Evolutionary conservation across 352 stramenopile genomes (phyloP).

Genomic region (Elongisporangium senticosum): DNA sequence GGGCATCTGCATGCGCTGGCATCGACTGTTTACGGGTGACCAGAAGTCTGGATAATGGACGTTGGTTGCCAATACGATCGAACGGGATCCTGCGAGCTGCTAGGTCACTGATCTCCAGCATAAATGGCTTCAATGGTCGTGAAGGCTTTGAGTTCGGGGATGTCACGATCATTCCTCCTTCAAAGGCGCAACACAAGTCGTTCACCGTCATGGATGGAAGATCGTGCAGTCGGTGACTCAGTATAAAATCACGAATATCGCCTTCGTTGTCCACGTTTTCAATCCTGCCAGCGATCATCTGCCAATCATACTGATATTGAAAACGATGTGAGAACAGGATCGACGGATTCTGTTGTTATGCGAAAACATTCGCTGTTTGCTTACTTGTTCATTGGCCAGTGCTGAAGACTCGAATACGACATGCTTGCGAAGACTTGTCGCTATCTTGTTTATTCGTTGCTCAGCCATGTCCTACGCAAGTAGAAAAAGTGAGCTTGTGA

Average conservation of each 20-base stretch:
- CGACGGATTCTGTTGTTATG: not conserved
- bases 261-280: slow-evolving; percentile 64
- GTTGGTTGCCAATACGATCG: slow-evolving; percentile 52
- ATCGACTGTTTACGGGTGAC: slow-evolving; percentile 15
- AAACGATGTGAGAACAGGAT: not conserved
- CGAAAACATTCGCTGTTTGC: not conserved
- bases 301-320: slow-evolving; percentile 71
- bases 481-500: not conserved
- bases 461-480: slow-evolving; percentile 67
- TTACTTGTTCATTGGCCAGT: slow-evolving; percentile 78
- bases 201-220: slow-evolving; percentile 51
- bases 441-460: slow-evolving; percentile 60
- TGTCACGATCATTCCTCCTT: slow-evolving; percentile 21
- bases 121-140: slow-evolving; percentile 36
- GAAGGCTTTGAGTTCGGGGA: slow-evolving; percentile 43
- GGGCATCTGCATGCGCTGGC: not conserved
- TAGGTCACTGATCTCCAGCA: slow-evolving; percentile 63
- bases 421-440: slow-evolving; percentile 75
- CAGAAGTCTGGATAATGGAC: slow-evolving; percentile 35
- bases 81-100: slow-evolving; percentile 57
- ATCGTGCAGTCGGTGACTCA: slow-evolving; percentile 25
- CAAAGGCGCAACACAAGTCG: slow-evolving; percentile 47
- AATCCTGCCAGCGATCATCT: slow-evolving; percentile 68
- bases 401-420: slow-evolving; percentile 76
- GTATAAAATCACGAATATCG: slow-evolving; percentile 71